Percentiles rank a stretch among this genome's conserved stretches.
These are phyloP conservation scores for Lichtheimia ornata DNA, from an alignment of 371 early-diverging fungal species.

Conservation along the genomic window DNA sequence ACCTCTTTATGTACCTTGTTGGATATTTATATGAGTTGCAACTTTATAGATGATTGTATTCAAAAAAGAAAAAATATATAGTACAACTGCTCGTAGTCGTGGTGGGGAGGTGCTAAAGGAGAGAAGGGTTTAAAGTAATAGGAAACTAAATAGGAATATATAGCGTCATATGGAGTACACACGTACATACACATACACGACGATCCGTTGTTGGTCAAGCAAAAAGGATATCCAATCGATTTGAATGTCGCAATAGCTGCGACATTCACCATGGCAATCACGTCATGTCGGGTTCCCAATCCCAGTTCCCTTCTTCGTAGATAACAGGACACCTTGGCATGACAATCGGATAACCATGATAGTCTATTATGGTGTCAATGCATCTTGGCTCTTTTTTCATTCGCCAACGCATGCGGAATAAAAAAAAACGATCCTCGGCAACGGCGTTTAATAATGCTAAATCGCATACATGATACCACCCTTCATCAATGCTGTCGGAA, in stretches of 20 bases:
- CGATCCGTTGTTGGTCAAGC: constrained; percentile 2
- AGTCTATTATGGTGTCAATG: background rate
- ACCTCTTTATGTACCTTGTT: no score
- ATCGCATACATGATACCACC: background rate
- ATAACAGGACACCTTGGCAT: background rate
- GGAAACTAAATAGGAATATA: background rate
- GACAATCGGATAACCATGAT: background rate
- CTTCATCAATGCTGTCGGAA: background rate
- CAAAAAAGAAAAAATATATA: constrained; percentile 6
- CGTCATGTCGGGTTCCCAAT: constrained; percentile 14
- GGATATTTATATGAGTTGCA: no score
- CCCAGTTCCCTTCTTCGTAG: background rate
- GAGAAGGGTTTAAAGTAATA: constrained; percentile 4
- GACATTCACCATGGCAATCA: constrained; percentile 19
- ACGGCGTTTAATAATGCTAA: background rate
- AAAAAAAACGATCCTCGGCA: background rate
- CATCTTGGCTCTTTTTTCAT: background rate
- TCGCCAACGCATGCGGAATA: background rate
- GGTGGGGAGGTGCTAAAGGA: background rate
- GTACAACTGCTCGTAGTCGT: constrained; percentile 2
- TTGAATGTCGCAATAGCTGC: constrained; percentile 20
- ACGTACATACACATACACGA: background rate
- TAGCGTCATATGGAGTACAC: constrained; percentile 1
- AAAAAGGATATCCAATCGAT: constrained; percentile 8
- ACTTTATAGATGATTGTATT: background rate